phyloP scores from a whole-genome alignment of 2,329 filamentous ascomycete genomes.

The Aspergillus hiratsukae region DNA sequence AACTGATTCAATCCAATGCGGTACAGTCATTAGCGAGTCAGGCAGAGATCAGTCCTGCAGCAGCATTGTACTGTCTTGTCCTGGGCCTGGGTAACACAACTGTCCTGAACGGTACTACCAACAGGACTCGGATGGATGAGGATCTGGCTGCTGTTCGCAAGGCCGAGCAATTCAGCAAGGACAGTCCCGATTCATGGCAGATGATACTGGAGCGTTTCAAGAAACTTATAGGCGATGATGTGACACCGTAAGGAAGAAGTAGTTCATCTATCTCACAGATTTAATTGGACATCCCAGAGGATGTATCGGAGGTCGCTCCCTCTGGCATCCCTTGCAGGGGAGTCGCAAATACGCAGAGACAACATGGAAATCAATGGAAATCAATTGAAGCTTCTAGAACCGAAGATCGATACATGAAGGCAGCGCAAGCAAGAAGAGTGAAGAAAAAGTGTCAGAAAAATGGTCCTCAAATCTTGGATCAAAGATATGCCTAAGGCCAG shows the following conservation, averaged over 20 bases:
- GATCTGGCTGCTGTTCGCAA: slow-evolving; percentile 46
- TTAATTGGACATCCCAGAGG: too few relatives aligned
- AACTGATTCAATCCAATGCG: slow-evolving; percentile 43
- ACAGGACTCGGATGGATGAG: slow-evolving; percentile 47
- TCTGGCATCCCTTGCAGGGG: background rate
- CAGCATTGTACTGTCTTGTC: slow-evolving; percentile 55
- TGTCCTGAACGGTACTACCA: slow-evolving; percentile 56
- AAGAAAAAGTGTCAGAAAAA: background rate
- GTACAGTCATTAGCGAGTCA: slow-evolving; percentile 49
- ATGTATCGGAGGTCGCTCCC: background rate
- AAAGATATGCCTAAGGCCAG: background rate
- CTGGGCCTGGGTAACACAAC: slow-evolving; percentile 48
- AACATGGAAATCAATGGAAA: slow-evolving; percentile 1
- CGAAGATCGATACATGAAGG: background rate
- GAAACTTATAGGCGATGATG: slow-evolving; percentile 29
- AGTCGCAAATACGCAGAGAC: background rate
- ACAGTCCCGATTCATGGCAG: slow-evolving; percentile 49
- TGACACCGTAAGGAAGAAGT: background rate
- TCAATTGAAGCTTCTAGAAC: background rate
- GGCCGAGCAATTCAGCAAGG: slow-evolving; percentile 42
- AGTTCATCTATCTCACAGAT: background rate
- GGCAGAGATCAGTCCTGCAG: slow-evolving; percentile 39
- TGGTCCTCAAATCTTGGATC: background rate
- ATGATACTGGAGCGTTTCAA: slow-evolving; percentile 48
- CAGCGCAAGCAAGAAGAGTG: background rate